Evolutionary conservation across 2,329 filamentous ascomycete genomes (phyloP).

Genomic region (Plenodomus biglobosus): DNA sequence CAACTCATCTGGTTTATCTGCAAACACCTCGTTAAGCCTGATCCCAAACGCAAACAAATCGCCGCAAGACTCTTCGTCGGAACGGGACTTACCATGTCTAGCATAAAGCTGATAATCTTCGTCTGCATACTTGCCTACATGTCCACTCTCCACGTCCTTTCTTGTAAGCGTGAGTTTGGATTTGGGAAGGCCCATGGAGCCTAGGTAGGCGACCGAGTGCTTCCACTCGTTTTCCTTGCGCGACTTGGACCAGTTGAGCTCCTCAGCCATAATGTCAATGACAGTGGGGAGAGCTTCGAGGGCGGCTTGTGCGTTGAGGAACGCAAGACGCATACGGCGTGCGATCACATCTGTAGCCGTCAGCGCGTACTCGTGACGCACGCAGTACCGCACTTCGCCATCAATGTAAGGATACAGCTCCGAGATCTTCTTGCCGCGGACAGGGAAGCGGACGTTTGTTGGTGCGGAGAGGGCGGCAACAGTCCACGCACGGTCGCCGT

Average conservation of each 20-base stretch:
- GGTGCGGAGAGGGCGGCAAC: slow-evolving; percentile 78
- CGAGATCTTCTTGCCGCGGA: slow-evolving; percentile 77
- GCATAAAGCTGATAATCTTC: slow-evolving; percentile 55
- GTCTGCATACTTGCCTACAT: slow-evolving; percentile 47
- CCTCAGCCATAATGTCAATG: slow-evolving; percentile 85
- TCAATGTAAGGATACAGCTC: slow-evolving; percentile 87
- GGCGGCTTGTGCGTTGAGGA: slow-evolving; percentile 88
- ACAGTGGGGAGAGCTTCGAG: slow-evolving; percentile 81
- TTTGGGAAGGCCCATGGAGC: slow-evolving; percentile 64
- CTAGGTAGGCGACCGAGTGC: slow-evolving; percentile 62
- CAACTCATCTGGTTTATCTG: slow-evolving; percentile 58
- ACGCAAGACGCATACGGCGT: slow-evolving; percentile 79
- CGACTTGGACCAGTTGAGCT: slow-evolving; percentile 74
- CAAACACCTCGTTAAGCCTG: slow-evolving; percentile 21
- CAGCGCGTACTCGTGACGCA: slow-evolving; percentile 87
- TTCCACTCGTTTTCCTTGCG: slow-evolving; percentile 81
- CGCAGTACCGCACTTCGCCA: slow-evolving; percentile 85
- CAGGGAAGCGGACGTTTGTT: slow-evolving; percentile 78
- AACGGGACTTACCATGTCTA: slow-evolving; percentile 49
- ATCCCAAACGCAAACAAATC: slow-evolving; percentile 26
- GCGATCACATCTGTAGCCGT: slow-evolving; percentile 87
- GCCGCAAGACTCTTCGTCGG: slow-evolving; percentile 17
- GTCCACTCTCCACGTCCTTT: slow-evolving; percentile 60
- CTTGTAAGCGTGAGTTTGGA: slow-evolving; percentile 58
- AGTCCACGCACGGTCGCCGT: slow-evolving; percentile 90